A percentile compares a stretch with the other conserved stretches of the same genome.
Conservation (phyloP, 73 alveolate genomes). For the Paramecium sexaurelia region DNA sequence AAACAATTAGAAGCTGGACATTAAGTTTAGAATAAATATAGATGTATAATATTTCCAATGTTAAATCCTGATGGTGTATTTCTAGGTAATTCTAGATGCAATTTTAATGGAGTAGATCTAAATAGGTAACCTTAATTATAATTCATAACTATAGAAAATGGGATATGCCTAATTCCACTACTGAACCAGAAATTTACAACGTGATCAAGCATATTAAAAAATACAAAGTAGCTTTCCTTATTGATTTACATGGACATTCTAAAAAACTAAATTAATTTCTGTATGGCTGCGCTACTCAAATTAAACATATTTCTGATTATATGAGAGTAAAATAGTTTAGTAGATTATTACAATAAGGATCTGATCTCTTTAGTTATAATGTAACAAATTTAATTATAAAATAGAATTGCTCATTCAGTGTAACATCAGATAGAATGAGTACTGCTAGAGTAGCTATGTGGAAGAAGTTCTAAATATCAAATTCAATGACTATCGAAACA, state of each 20-base stretch:
- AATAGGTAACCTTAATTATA: neutral
- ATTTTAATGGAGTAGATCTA: conserved; percentile 49
- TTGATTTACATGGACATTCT: conserved; percentile 67
- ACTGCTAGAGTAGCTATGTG: conserved; percentile 96
- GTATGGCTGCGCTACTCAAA: conserved; percentile 38
- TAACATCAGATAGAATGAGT: conserved; percentile 68
- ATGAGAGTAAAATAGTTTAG: conserved; percentile 22
- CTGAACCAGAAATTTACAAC: neutral
- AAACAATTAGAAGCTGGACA: conserved; percentile 47
- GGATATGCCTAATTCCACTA: conserved; percentile 39
- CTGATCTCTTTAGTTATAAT: conserved; percentile 12
- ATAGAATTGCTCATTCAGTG: conserved; percentile 45
- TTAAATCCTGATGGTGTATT: conserved; percentile 67
- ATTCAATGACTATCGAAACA: conserved; percentile 93
- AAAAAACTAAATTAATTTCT: neutral
- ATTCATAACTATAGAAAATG: neutral
- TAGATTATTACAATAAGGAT: neutral
- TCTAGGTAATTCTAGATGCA: conserved; percentile 59
- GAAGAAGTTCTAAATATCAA: conserved; percentile 85
- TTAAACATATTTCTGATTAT: conserved; percentile 41
- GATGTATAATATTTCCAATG: conserved; percentile 44
- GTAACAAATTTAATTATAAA: neutral
- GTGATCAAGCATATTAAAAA: neutral
- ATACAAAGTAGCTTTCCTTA: conserved; percentile 33
- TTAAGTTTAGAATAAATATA: neutral